Percentiles rank a stretch among this genome's conserved stretches.
phyloP scores from a whole-genome alignment of 129 eudicot species.

The Saposhnikovia divaricata region DNA sequence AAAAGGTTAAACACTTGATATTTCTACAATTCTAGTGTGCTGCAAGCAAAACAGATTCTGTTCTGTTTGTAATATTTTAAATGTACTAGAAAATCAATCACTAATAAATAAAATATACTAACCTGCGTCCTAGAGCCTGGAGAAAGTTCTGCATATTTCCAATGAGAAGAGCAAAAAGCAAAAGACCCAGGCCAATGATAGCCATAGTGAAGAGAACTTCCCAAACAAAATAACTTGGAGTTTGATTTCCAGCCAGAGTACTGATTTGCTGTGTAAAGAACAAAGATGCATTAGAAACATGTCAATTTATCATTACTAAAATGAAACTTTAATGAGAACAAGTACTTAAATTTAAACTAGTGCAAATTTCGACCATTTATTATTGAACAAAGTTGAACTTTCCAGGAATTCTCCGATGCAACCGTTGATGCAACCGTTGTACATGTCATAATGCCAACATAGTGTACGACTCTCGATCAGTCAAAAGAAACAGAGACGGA shows the following conservation, averaged over 20 bases:
- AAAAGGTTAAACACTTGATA: not conserved
- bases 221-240: constrained; percentile 71
- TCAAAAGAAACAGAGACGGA: not conserved
- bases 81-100: not conserved
- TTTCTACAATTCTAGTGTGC: not conserved
- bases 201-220: constrained; percentile 84
- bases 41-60: not conserved
- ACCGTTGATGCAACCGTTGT: not conserved
- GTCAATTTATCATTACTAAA: not conserved
- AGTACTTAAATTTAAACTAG: not conserved
- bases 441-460: not conserved
- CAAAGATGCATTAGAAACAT: constrained; percentile 1
- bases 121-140: constrained; percentile 89
- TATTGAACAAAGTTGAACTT: not conserved
- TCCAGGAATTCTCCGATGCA: not conserved
- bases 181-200: constrained; percentile 72
- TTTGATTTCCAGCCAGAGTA: constrained; percentile 83
- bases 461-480: not conserved
- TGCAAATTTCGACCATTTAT: not conserved
- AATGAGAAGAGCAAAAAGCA: constrained; percentile 77
- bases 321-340: not conserved
- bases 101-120: not conserved
- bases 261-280: constrained; percentile 67
- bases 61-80: not conserved
- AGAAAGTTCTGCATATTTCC: constrained; percentile 96